These are phyloP conservation scores for Ceratocystis cubensis DNA, from an alignment of 2,329 filamentous ascomycete species.

Conservation along the genomic window DNA sequence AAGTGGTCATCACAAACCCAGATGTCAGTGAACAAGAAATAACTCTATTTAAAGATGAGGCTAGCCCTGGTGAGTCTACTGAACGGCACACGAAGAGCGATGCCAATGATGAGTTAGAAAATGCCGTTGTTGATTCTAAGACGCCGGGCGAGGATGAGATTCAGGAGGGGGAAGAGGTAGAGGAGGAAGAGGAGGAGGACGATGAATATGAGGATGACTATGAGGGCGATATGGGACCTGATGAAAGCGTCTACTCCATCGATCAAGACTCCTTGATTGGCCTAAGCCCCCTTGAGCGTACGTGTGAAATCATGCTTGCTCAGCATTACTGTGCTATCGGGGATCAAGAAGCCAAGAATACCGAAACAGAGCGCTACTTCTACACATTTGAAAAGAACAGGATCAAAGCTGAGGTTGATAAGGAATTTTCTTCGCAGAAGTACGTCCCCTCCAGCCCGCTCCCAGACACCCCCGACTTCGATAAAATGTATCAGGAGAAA, in stretches of 20 bases:
- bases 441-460: background rate
- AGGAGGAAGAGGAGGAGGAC: background rate
- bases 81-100: background rate
- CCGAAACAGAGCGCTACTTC: background rate
- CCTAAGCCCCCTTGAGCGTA: slow-evolving; percentile 4
- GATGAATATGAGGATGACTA: background rate
- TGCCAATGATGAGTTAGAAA: background rate
- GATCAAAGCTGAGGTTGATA: slow-evolving; percentile 2
- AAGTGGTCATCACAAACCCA: background rate
- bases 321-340: slow-evolving; percentile 7
- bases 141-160: slow-evolving; percentile 3
- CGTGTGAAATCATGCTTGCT: slow-evolving; percentile 9
- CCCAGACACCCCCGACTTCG: background rate
- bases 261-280: background rate
- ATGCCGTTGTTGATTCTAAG: background rate
- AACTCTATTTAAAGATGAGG: background rate
- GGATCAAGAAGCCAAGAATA: background rate
- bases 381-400: slow-evolving; percentile 3
- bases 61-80: background rate
- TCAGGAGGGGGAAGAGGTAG: background rate
- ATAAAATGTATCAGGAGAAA: background rate
- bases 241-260: slow-evolving; percentile 1
- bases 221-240: background rate
- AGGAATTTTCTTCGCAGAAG: background rate
- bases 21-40: background rate